Base-by-base conservation (phyloP, 2,329 filamentous ascomycete species). In the Aspergillus sp. region DNA sequence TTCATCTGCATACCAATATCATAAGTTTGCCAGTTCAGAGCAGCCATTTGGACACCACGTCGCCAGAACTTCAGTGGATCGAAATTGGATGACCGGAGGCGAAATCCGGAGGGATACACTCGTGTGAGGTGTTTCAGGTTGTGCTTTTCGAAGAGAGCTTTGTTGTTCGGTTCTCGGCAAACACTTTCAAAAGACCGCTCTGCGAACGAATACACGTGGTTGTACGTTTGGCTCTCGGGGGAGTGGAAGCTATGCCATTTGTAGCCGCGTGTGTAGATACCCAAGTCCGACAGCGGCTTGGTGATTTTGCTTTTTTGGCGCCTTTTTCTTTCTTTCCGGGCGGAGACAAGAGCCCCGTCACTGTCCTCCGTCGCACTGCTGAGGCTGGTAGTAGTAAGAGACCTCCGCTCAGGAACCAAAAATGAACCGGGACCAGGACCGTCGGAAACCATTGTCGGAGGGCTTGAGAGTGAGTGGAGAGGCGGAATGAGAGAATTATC, bases 21-120 rank as follows among this genome's bases (percentile, higher is more conserved):
- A 69, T 96, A 97, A 0, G 93, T 98, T 76, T 99, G 95, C 93
- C 95, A 98, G 76, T 99, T 99, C 62, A 98, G 82, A 0, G 95
- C 95, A 14, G 90, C 92, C 93, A 99, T 98, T 76, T 99, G 95
- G 17, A 97, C 95, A 33, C 95, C 95, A 44, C 91, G 88, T 52
- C 93, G 88, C 95, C 95, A 99, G 72, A 95, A 96, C 61, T 89
- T 87, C 62, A 96, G 84, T 1, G 95, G 95, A 68, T 97, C 92
- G 69, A 97, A 98, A 76, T 99, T 99, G 66, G 89, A 91, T 0
- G 95, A 98, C 35, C 86, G 87, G 56, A 98, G 82, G 27, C 95
- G 89, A 66, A 86, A 87, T 39, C 86, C 88, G 55, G 91, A 90
- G 6, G 95, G 95, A 70, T 99, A 99, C 9, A 98, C 92, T 44